These are phyloP conservation scores for Pseudonitzschia delicatissima DNA, from an alignment of 108 stramenopile species.

Conservation along the genomic window DNA sequence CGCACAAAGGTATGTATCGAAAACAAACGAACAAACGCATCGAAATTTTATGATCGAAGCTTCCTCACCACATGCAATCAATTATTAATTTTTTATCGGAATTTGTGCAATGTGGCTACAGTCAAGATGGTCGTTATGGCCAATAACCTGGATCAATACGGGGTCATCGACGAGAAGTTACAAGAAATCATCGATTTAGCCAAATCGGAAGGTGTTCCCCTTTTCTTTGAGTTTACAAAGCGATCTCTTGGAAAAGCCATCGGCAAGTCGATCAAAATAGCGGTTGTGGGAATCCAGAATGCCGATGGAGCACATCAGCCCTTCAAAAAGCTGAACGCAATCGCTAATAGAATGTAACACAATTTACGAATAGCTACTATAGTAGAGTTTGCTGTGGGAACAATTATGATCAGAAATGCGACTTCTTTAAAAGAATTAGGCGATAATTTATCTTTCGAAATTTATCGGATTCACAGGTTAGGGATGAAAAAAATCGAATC, in stretches of 20 bases:
- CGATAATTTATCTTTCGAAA: too few species aligned
- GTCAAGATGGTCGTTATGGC: constrained; percentile 90
- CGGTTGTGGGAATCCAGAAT: constrained; percentile 88
- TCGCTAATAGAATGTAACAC: neutral
- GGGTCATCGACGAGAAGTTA: constrained; percentile 80
- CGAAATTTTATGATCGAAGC: too few species aligned
- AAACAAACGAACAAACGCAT: neutral
- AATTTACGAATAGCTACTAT: neutral
- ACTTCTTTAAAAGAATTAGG: too few species aligned
- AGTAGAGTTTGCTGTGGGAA: too few species aligned
- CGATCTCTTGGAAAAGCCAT: constrained; percentile 84
- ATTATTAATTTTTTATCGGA: neutral
- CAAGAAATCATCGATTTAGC: constrained; percentile 81
- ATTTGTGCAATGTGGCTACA: neutral
- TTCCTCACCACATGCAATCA: too few species aligned
- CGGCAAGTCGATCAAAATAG: constrained; percentile 85
- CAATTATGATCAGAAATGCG: too few species aligned
- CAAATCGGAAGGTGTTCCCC: constrained; percentile 59
- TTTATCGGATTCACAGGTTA: too few species aligned
- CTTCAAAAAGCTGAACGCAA: constrained; percentile 69
- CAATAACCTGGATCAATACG: constrained; percentile 89
- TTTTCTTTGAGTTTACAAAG: constrained; percentile 87
- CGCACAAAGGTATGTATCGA: constrained; percentile 48
- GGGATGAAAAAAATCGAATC: too few species aligned
- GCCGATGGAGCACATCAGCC: constrained; percentile 91